A percentile compares a stretch with the other conserved stretches of the same genome.
phyloP scores from a whole-genome alignment of 2,329 filamentous ascomycete species.

The Arachnomyces sp. region DNA sequence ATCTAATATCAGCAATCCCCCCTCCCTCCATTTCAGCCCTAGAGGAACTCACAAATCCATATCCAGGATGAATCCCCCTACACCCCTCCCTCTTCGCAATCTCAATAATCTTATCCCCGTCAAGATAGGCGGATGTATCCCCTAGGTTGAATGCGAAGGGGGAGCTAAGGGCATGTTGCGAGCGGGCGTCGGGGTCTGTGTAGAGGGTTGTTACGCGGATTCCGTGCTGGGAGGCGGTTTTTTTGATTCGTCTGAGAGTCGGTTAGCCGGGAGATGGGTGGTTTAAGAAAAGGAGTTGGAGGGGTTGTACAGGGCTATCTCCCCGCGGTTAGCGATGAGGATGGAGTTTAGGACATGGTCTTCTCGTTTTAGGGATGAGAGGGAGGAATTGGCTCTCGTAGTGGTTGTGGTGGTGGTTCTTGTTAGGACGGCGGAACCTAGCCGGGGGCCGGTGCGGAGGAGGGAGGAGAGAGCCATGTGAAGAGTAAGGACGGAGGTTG shows the following conservation, averaged over 20 bases:
- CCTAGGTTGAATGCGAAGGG: constrained; percentile 79
- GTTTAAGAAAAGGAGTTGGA: neutral
- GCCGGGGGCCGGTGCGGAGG: constrained; percentile 33
- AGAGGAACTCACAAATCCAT: constrained; percentile 59
- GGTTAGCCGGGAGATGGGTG: neutral
- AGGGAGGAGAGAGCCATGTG: constrained; percentile 30
- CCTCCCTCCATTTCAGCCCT: neutral
- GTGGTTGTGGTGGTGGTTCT: constrained; percentile 16
- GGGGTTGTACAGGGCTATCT: constrained; percentile 66
- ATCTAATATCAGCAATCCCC: neutral
- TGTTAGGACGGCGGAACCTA: constrained; percentile 14
- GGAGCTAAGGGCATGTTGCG: constrained; percentile 81
- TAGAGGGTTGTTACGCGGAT: constrained; percentile 92
- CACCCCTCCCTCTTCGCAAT: constrained; percentile 81
- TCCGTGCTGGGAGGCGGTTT: constrained; percentile 77
- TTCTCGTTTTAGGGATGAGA: constrained; percentile 16
- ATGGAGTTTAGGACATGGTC: constrained; percentile 58
- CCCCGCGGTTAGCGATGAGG: constrained; percentile 91
- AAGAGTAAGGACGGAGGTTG: neutral
- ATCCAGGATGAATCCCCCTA: constrained; percentile 88
- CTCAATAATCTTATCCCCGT: constrained; percentile 83
- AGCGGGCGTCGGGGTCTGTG: constrained; percentile 77
- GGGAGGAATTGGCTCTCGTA: constrained; percentile 23
- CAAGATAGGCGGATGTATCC: constrained; percentile 76
- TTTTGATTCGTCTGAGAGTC: constrained; percentile 60